A percentile compares a stretch with the other conserved stretches of the same genome.
These are phyloP conservation scores for Podaxis rugospora DNA, from an alignment of 768 basidiomycete genomes.

Conservation along the genomic window DNA sequence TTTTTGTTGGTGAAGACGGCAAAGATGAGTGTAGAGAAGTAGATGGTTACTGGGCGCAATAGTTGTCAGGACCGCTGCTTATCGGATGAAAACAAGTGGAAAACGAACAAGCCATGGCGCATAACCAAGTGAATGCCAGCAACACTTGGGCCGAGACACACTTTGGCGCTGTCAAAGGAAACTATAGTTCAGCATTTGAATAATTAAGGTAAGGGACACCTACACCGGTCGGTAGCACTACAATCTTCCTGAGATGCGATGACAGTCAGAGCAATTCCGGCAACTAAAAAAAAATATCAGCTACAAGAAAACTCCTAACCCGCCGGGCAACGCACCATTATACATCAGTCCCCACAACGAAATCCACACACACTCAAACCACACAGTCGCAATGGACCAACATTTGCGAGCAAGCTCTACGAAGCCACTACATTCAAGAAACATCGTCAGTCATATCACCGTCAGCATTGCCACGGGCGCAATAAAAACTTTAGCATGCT, in stretches of 20 bases:
- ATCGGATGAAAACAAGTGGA: background rate
- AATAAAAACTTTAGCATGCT: background rate
- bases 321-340: slow-evolving; percentile 41
- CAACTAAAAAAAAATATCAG: background rate
- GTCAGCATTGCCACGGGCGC: slow-evolving; percentile 2
- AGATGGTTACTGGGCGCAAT: slow-evolving; percentile 45
- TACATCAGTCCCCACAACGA: slow-evolving; percentile 52
- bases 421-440: slow-evolving; percentile 45
- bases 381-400: slow-evolving; percentile 54
- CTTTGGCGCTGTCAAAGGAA: slow-evolving; percentile 12
- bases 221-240: slow-evolving; percentile 1
- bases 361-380: slow-evolving; percentile 69
- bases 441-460: background rate
- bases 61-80: background rate
- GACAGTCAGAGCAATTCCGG: slow-evolving; percentile 19
- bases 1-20: slow-evolving; percentile 33
- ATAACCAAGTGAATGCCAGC: slow-evolving; percentile 58
- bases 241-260: slow-evolving; percentile 8
- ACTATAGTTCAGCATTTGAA: background rate
- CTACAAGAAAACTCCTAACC: background rate
- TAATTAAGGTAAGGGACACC: background rate
- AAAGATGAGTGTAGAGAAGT: slow-evolving; percentile 47
- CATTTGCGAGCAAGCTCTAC: slow-evolving; percentile 50
- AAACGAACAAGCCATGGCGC: slow-evolving; percentile 25
- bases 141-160: slow-evolving; percentile 56